Base-by-base conservation (phyloP, 1,284 basidiomycete genomes). In the Leccinum pachyderme region DNA sequence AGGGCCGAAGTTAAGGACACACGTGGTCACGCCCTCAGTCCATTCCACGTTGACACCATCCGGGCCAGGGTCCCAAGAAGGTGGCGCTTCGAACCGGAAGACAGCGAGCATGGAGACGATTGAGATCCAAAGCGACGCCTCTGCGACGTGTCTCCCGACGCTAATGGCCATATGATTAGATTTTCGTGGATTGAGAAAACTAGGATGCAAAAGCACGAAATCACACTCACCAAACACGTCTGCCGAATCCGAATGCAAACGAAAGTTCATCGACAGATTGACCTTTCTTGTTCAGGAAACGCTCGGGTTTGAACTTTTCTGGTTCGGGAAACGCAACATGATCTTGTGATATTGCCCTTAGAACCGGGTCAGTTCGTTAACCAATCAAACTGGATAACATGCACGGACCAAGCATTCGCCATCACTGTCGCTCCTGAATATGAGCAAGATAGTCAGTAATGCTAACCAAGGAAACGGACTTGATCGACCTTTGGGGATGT, bases 161-260 rank as follows among this genome's bases (percentile, higher is more conserved):
- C 57, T 55, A 29, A 7, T 2, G n/a, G 58, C 1, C 56, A 22
- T 13, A 15, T 8, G 44, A 45, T 45, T 4, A 27, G 25, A 5
- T 27, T 45, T 15, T 25, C 25, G 11, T 27, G 15, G 1, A n/a
- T 27, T 13, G 4, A 44, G 15, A 44, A 44, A 25, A 3, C n/a
- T 15, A 27, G 8, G 25, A 45, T 11, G 27, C 2, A 27, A 27
- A 27, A 22, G 8, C 39, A 45, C 24, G 44, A 3, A 8, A n/a
- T 18, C 8, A 5, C 25, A 32, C 50, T 5, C 57, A 77, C 76
- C 77, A 59, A 71, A 74, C 65, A 7, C 79, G 71, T 24, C 74
- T 65, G 25, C 81, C 80, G 58, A 77, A 81, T 8, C 80, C 80
- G 57, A 76, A 80, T 0, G 68, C 67, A 53, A 74, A 75, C 6